Percentiles rank a stretch among this genome's conserved stretches.
Evolutionary conservation across 2,329 filamentous ascomycete species (phyloP).

Genomic region (Scorias spongiosa): DNA sequence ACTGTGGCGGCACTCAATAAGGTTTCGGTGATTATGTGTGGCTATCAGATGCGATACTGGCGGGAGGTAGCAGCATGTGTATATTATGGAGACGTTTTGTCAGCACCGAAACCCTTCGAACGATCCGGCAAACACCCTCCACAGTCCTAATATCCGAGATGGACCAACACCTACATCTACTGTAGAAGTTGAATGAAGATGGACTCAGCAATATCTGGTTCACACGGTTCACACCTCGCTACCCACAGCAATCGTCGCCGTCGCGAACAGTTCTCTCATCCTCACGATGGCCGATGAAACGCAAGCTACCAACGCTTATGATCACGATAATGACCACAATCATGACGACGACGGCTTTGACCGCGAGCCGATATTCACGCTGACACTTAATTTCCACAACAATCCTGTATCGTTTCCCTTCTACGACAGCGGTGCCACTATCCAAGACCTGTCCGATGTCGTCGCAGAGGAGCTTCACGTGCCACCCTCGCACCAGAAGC

Average conservation of each 20-base stretch:
- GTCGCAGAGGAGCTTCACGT: slow-evolving; percentile 44
- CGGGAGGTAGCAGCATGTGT: too few relatives aligned
- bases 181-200: too few relatives aligned
- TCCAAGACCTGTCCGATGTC: slow-evolving; percentile 42
- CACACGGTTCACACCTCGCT: too few relatives aligned
- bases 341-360: background rate
- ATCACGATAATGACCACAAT: too few relatives aligned
- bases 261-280: too few relatives aligned
- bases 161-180: background rate
- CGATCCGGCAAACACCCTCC: background rate
- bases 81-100: background rate
- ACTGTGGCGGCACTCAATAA: too few relatives aligned
- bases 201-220: too few relatives aligned
- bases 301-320: background rate
- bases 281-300: background rate
- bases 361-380: slow-evolving; percentile 1
- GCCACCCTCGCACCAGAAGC: slow-evolving; percentile 50
- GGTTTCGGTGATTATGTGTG: too few relatives aligned
- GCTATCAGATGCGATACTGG: too few relatives aligned
- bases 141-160: background rate
- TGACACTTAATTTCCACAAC: slow-evolving; percentile 42
- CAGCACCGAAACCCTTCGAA: background rate
- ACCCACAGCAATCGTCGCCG: too few relatives aligned
- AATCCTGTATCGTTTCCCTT: slow-evolving; percentile 34
- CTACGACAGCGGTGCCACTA: slow-evolving; percentile 31